Conservation (phyloP, 2,329 filamentous ascomycete genomes). For the Diaporthe velutina region DNA sequence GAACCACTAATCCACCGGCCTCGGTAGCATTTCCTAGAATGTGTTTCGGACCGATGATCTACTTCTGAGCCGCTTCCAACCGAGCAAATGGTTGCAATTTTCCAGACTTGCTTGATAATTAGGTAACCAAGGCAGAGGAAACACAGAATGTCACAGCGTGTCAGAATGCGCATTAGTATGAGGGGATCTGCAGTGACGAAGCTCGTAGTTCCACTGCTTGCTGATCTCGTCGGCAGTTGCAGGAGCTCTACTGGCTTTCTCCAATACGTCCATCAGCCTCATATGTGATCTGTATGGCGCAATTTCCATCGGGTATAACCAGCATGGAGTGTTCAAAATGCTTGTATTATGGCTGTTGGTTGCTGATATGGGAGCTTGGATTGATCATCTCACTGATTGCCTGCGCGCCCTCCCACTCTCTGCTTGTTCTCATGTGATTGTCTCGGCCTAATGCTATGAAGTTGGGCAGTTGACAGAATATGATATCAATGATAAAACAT, state of each 20-base stretch:
- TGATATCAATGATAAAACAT: no score
- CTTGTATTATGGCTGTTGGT: not conserved
- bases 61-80: not conserved
- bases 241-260: not conserved
- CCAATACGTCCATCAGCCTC: no score
- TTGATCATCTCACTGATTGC: not conserved
- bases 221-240: not conserved
- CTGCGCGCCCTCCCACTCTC: not conserved
- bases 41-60: not conserved
- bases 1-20: not conserved
- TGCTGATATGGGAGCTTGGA: not conserved
- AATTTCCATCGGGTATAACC: not conserved
- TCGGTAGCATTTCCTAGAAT: no score
- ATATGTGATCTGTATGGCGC: not conserved
- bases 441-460: no score
- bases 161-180: not conserved
- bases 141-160: not conserved
- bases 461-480: no score
- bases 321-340: not conserved
- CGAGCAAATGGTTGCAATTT: not conserved
- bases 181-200: not conserved
- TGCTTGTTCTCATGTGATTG: no score
- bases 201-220: not conserved
- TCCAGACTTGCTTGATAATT: not conserved
- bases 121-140: no score